These are phyloP conservation scores for Barnettozyma wickerhamii DNA, from an alignment of 805 yeast species.

Conservation along the genomic window DNA sequence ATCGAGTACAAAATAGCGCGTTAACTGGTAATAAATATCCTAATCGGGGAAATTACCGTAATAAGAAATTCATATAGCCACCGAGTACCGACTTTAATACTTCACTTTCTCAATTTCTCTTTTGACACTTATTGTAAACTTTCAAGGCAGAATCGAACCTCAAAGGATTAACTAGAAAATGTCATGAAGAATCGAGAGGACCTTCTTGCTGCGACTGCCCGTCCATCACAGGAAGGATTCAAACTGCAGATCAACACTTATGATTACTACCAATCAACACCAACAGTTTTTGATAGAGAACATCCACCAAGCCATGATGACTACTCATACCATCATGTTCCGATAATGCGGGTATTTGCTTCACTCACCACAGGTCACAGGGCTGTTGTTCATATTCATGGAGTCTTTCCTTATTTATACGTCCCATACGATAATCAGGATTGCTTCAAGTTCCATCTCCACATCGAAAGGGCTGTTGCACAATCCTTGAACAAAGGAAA, in stretches of 20 bases:
- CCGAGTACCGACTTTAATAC: no score
- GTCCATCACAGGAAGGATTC: slow-evolving; percentile 7
- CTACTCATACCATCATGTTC: slow-evolving; percentile 46
- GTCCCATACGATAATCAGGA: slow-evolving; percentile 52
- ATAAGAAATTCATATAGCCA: neutral
- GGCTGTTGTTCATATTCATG: slow-evolving; percentile 71
- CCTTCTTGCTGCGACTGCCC: slow-evolving; percentile 3
- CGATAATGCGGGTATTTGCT: slow-evolving; percentile 77
- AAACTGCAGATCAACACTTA: slow-evolving; percentile 55
- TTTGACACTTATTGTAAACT: no score
- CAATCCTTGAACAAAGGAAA: slow-evolving; percentile 34
- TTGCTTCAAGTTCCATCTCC: slow-evolving; percentile 35
- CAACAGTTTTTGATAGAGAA: slow-evolving; percentile 47
- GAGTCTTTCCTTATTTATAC: slow-evolving; percentile 77
- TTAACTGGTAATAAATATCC: no score
- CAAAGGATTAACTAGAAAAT: neutral
- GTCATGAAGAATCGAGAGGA: slow-evolving; percentile 9
- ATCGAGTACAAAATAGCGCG: neutral
- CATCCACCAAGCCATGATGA: slow-evolving; percentile 25
- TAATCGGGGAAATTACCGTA: neutral
- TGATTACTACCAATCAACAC: slow-evolving; percentile 61
- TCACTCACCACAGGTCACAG: slow-evolving; percentile 56
- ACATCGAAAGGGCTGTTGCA: slow-evolving; percentile 41
- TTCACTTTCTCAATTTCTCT: neutral
- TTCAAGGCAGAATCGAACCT: no score